phyloP scores from a whole-genome alignment of 2,329 filamentous ascomycete species.

The Trichoderma koningii region DNA sequence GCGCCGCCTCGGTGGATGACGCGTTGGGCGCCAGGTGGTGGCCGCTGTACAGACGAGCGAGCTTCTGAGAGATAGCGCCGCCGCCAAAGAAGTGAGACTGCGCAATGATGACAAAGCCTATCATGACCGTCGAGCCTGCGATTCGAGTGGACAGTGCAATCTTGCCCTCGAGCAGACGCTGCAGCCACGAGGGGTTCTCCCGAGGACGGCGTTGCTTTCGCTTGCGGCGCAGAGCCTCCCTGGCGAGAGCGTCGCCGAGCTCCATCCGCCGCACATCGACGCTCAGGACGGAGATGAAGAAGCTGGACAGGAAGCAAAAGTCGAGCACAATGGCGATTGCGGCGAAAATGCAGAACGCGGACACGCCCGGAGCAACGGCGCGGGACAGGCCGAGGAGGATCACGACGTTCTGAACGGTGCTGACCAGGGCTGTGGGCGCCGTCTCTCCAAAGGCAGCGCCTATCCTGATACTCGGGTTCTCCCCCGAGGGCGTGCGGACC shows the following conservation, averaged over 20 bases:
- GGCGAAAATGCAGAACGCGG: conserved; percentile 75
- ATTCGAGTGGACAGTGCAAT: conserved; percentile 71
- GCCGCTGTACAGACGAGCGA: conserved; percentile 34
- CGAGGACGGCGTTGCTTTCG: conserved; percentile 34
- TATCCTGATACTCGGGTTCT: conserved; percentile 68
- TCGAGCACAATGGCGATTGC: conserved; percentile 75
- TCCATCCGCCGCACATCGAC: conserved; percentile 77
- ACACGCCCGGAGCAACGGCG: conserved; percentile 68
- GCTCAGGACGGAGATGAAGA: conserved; percentile 77
- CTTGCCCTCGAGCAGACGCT: conserved; percentile 64
- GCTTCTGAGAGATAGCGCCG: conserved; percentile 45
- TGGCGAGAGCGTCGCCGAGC: conserved; percentile 70
- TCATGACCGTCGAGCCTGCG: conserved; percentile 71
- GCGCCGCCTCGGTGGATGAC: conserved; percentile 41
- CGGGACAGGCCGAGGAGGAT: conserved; percentile 67
- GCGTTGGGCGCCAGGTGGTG: conserved; percentile 29
- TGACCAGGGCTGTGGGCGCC: conserved; percentile 67
- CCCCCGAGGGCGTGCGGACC: conserved; percentile 68
- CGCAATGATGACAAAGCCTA: conserved; percentile 70
- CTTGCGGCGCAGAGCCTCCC: conserved; percentile 50
- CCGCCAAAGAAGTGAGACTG: conserved; percentile 78
- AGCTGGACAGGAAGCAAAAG: conserved; percentile 76
- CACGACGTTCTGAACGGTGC: conserved; percentile 67
- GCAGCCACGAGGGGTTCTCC: conserved; percentile 52
- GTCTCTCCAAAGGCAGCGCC: conserved; percentile 74